Base-by-base conservation (phyloP, 306 rosid genomes). In the Inga leiocalycina region DNA sequence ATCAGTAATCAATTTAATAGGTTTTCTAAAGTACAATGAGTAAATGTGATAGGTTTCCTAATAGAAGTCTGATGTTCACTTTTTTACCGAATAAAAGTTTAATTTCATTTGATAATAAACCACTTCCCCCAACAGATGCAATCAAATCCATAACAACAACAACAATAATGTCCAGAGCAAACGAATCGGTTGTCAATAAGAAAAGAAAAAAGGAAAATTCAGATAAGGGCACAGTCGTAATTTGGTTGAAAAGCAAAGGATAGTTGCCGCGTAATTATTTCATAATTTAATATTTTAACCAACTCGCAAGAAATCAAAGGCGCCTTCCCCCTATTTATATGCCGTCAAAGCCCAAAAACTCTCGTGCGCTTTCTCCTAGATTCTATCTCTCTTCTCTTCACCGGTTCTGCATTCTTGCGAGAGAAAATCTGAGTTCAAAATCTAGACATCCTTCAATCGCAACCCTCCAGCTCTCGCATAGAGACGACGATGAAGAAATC, bases 261-360 rank as follows among this genome's bases (percentile, higher is more conserved):
- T 71, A 15, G 79, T 89, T 86, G 82, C 91, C 88, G 91, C 91
- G 86, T 86, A 84, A 75, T 77, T 51, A 10, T 57, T 51, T 35
- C 0, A 4, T 45, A 41, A 46, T 46, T 46, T 77, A 49, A 20
- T 66, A 56, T 30, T 49, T 57, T 67, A 13, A 69, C 48, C 80
- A 52, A 2, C 9, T 1, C 2, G 39, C 69, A 65, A 34, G 3
- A 62, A 59, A 66, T 12, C 44, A 3, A 20, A 7, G 51, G 3
- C 51, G 2, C 51, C 35, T 22, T 41, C 48, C 52, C 52, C 52
- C 14, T 84, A 75, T 87, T 77, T 79, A 86, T 59, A 72, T 62
- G 65, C 82, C 85, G 74, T 77, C 77, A 79, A 78, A 35, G 56
- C 64, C 43, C 35, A 13, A 19, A 54, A 45, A 22, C 12, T 76